These are phyloP conservation scores for Populus tremula DNA, from an alignment of 345 rosid genomes.

Conservation along the genomic window DNA sequence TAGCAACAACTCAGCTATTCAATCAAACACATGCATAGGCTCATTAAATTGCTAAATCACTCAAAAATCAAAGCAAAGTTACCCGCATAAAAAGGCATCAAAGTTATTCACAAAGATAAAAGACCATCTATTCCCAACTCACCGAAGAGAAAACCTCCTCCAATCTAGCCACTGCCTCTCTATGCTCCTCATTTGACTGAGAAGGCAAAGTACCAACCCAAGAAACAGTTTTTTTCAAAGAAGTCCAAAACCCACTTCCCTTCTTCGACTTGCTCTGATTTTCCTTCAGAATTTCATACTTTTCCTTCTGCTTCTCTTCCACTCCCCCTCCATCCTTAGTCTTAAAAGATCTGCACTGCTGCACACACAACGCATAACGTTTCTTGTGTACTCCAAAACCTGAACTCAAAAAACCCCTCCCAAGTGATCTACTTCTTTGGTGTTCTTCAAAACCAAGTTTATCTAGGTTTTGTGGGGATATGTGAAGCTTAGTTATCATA, in stretches of 20 bases:
- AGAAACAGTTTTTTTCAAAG: slow-evolving; percentile 37
- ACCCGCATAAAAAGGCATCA: background rate
- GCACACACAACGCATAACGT: slow-evolving; percentile 25
- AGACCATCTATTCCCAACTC: slow-evolving; percentile 21
- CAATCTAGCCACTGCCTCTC: slow-evolving; percentile 42
- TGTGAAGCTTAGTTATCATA: slow-evolving; percentile 49
- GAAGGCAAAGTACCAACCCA: slow-evolving; percentile 36
- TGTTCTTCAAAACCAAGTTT: slow-evolving; percentile 30
- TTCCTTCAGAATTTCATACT: slow-evolving; percentile 32
- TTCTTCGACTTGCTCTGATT: slow-evolving; percentile 35
- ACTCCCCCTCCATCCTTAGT: slow-evolving; percentile 44
- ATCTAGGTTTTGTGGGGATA: slow-evolving; percentile 45
- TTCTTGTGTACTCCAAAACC: slow-evolving; percentile 26
- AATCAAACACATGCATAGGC: background rate
- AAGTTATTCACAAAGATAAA: background rate
- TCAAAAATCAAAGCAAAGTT: background rate
- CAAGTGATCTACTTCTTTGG: slow-evolving; percentile 27
- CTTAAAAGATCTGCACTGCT: slow-evolving; percentile 49
- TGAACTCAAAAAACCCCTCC: slow-evolving; percentile 27
- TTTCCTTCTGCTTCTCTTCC: slow-evolving; percentile 37
- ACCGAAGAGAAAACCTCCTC: slow-evolving; percentile 61
- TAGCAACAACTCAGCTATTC: background rate
- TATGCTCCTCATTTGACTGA: slow-evolving; percentile 44
- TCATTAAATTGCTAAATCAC: background rate
- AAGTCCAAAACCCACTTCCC: slow-evolving; percentile 41